Conservation (phyloP, 768 basidiomycete genomes). For the Lactarius tabidus region DNA sequence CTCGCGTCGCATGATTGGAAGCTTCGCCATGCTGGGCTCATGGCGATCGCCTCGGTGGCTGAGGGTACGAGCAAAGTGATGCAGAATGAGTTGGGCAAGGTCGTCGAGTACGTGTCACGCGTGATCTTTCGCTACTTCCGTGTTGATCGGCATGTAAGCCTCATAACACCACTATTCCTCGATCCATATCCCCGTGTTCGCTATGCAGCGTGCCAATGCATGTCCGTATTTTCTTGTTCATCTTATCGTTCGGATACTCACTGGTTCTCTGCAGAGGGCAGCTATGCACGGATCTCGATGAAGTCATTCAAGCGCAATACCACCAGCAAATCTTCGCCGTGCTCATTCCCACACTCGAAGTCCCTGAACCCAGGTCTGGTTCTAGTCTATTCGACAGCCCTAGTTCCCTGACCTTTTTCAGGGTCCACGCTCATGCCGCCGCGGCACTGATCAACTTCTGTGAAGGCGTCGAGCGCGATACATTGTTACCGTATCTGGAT, state of each 20-base stretch:
- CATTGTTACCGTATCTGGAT: constrained; percentile 73
- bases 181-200: constrained; percentile 74
- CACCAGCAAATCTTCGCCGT: constrained; percentile 65
- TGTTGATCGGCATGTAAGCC: constrained; percentile 36
- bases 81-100: constrained; percentile 76
- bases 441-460: constrained; percentile 90
- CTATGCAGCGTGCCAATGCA: constrained; percentile 82
- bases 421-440: constrained; percentile 83
- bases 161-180: constrained; percentile 72
- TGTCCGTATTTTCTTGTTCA: constrained; percentile 41
- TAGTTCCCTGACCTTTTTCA: constrained; percentile 30
- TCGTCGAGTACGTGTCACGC: constrained; percentile 59
- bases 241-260: not conserved
- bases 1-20: constrained; percentile 81
- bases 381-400: not conserved
- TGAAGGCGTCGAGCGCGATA: constrained; percentile 74
- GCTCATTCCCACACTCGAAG: constrained; percentile 69
- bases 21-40: constrained; percentile 76
- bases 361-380: constrained; percentile 68
- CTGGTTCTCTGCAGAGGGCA: constrained; percentile 61
- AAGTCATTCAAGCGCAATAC: constrained; percentile 69
- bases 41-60: constrained; percentile 81
- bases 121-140: not conserved
- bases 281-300: constrained; percentile 84
- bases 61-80: constrained; percentile 82